phyloP scores from a whole-genome alignment of 805 yeast genomes.

The Lipomyces kockii region DNA sequence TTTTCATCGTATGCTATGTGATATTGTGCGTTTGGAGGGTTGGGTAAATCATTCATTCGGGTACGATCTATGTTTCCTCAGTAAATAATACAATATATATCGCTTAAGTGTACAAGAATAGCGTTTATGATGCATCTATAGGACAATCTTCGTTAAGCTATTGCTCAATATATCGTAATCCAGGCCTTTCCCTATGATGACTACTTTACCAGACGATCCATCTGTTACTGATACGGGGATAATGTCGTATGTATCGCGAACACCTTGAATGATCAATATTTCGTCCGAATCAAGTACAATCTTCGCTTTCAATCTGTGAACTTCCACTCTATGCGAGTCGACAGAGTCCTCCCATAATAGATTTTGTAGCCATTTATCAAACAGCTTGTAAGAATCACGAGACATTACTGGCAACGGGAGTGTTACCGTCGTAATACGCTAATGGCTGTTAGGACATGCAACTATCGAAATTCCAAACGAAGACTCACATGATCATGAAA shows the following conservation, averaged over 20 bases:
- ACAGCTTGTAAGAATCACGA: conserved; percentile 45
- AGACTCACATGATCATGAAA: conserved; percentile 35
- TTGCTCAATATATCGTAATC: conserved; percentile 38
- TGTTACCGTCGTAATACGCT: conserved; percentile 57
- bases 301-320: conserved; percentile 84
- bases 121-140: background rate
- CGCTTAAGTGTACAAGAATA: background rate
- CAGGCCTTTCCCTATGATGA: conserved; percentile 74
- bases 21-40: background rate
- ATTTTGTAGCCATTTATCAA: conserved; percentile 69
- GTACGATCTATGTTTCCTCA: background rate
- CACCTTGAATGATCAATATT: conserved; percentile 82
- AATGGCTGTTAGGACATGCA: conserved; percentile 37
- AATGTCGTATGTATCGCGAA: conserved; percentile 87
- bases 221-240: conserved; percentile 50
- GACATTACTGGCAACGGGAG: conserved; percentile 53
- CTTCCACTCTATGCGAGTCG: conserved; percentile 44
- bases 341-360: conserved; percentile 73
- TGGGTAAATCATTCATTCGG: background rate
- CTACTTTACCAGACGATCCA: conserved; percentile 57
- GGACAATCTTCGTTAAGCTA: background rate
- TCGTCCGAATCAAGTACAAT: conserved; percentile 51
- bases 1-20: background rate
- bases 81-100: no score
- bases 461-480: conserved; percentile 21